Conservation (phyloP, 2,329 filamentous ascomycete genomes). For the Aureobasidium sp. region DNA sequence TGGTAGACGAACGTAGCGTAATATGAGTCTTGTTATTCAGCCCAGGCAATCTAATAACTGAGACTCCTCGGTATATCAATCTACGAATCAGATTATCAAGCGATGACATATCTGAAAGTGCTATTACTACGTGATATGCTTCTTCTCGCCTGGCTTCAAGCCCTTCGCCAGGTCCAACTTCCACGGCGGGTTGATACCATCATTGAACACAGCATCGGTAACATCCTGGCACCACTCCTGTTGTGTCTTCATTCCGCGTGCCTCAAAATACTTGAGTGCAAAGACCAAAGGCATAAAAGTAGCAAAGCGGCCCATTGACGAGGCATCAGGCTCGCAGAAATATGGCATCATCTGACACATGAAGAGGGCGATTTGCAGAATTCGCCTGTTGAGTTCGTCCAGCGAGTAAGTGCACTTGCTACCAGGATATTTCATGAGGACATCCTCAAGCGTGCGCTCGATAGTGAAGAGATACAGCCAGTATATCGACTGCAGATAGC, state of each 20-base stretch:
- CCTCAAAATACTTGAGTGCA: not conserved
- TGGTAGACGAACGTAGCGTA: too few relatives aligned
- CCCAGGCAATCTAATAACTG: not conserved
- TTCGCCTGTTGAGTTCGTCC: constrained; percentile 32
- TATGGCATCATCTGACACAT: constrained; percentile 10
- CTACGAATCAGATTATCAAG: too few relatives aligned
- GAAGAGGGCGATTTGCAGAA: constrained; percentile 45
- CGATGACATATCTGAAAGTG: too few relatives aligned
- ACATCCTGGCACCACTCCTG: constrained; percentile 2
- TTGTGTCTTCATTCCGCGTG: not conserved
- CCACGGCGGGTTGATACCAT: constrained; percentile 7
- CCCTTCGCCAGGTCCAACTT: not conserved
- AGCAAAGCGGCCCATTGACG: constrained; percentile 3
- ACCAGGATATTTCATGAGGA: not conserved
- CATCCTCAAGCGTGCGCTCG: not conserved
- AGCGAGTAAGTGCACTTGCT: not conserved
- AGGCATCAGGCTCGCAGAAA: constrained; percentile 5
- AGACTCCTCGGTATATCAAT: too few relatives aligned
- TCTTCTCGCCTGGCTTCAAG: not conserved
- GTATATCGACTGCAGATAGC: constrained; percentile 23
- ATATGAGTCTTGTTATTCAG: too few relatives aligned
- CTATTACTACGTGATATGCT: not conserved
- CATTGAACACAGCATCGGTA: not conserved
- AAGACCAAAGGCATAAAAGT: constrained; percentile 9
- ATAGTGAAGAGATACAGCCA: constrained; percentile 24